Base-by-base conservation (phyloP, 306 rosid genomes). In the Rosa persica region DNA sequence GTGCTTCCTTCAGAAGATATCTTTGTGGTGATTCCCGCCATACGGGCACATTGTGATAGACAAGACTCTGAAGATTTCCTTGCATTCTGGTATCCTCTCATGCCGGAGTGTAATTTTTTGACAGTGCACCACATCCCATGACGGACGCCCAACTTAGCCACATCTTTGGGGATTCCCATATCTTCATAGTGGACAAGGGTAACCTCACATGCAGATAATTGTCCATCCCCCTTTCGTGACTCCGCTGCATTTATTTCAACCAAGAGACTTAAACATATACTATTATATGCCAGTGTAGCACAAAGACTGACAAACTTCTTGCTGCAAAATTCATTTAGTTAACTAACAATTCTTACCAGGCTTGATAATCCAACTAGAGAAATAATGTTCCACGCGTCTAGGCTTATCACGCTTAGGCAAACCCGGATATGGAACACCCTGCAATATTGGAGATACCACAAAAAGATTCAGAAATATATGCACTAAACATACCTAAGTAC, bases 71-170 rank as follows among this genome's bases (percentile, higher is more conserved):
- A 70, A 85, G 93, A 70, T 87, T 90, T 91, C 85, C 97, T 86
- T 22, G 88, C 90, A 82, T 89, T 89, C 88, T 93, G 99, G 88
- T 96, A 96, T 7, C 92, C 97, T 86, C 97, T 90, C 94, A 96
- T 83, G 81, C 98, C 99, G 42, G 92, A 82, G 82, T 96, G 97
- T 84, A 96, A 76, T 83, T 93, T 96, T 87, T 91, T 96, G 57
- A 96, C 96, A 16, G 98, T 92, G 74, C 98, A 95, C 99, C 99
- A 96, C 99, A 96, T 93, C 51, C 98, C 99, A 65, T 96, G 99
- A 58, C 99, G 99, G 82, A 96, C 94, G 5, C 96, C 99, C 83
- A 91, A 78, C 90, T 96, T 96, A 0, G 98, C 99, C 76, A 93
- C 99, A 64, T 96, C 99, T 83, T 96, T 96, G 54, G 99, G 99